Conservation (phyloP, 371 early-diverging fungal species). For the Syncephalastrum sp. region DNA sequence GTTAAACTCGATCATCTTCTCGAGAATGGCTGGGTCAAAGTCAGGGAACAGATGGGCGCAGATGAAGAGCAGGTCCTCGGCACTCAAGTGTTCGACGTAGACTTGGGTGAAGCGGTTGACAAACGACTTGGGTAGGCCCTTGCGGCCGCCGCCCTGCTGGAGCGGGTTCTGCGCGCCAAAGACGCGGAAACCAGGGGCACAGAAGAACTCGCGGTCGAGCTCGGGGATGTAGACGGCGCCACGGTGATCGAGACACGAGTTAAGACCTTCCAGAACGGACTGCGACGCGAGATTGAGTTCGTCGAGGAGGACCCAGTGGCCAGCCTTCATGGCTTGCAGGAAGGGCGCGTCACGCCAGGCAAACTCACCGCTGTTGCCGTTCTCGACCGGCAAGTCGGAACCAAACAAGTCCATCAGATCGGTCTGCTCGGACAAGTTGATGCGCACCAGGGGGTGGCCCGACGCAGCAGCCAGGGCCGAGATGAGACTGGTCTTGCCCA, state of each 20-base stretch:
- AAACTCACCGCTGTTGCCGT: conserved; percentile 84
- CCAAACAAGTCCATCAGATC: conserved; percentile 99
- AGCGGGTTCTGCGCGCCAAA: conserved; percentile 99
- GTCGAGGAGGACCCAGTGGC: conserved; percentile 98
- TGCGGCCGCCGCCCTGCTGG: conserved; percentile 97
- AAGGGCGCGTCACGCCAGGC: conserved; percentile 98
- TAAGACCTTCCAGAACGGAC: conserved; percentile 99
- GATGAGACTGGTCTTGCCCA: conserved; percentile 98
- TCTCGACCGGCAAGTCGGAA: conserved; percentile 94
- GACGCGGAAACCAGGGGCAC: conserved; percentile 85
- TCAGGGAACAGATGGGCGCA: conserved; percentile 68
- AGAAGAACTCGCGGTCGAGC: conserved; percentile 82
- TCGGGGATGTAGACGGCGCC: conserved; percentile 95
- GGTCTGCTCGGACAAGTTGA: conserved; percentile 99
- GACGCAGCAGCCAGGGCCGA: conserved; percentile 82
- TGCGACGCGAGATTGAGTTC: conserved; percentile 99
- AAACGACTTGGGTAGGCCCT: conserved; percentile 98
- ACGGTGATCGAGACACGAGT: conserved; percentile 98
- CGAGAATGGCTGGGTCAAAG: conserved; percentile 44
- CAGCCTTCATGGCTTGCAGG: conserved; percentile 92
- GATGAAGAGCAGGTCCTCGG: conserved; percentile 80
- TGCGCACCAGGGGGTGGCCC: conserved; percentile 86
- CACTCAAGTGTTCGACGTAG: conserved; percentile 81
- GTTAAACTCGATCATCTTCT: conserved; percentile 89
- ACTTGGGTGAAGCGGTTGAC: conserved; percentile 98